A percentile compares a stretch with the other conserved stretches of the same genome.
Evolutionary conservation across 164 flowering plant genomes (phyloP).

Genomic region (Vitis riparia): DNA sequence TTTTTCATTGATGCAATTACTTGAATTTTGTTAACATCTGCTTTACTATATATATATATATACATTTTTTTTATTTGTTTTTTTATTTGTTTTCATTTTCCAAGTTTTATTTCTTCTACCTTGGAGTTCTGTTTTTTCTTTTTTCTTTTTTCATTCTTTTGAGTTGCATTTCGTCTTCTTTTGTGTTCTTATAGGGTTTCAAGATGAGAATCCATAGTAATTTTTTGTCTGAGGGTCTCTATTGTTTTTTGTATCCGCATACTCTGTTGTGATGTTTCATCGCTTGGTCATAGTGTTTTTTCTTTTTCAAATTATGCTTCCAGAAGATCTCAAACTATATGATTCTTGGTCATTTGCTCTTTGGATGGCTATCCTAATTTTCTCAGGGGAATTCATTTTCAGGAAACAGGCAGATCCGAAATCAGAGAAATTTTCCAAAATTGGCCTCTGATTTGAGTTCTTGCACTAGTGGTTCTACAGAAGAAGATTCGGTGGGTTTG

Average conservation of each 20-base stretch:
- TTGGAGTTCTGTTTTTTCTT: no score
- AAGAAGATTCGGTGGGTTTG: conserved; percentile 42
- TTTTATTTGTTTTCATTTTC: not conserved
- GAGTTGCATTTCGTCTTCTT: no score
- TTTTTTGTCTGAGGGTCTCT: not conserved
- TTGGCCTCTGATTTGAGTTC: conserved; percentile 41
- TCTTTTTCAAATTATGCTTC: no score
- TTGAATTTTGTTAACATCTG: not conserved
- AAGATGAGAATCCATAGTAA: not conserved
- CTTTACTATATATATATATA: not conserved
- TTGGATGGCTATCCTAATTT: conserved; percentile 13
- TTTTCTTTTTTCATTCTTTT: no score
- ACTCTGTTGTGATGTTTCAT: no score
- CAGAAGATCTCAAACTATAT: no score
- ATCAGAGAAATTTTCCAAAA: conserved; percentile 27
- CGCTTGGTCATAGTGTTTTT: no score
- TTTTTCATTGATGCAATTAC: not conserved
- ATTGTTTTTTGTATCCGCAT: not conserved
- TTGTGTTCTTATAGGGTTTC: not conserved
- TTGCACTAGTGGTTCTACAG: conserved; percentile 23
- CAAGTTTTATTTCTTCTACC: not conserved
- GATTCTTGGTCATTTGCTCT: not conserved
- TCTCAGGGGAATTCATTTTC: conserved; percentile 20
- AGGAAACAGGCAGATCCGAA: conserved; percentile 34
- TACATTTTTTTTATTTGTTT: not conserved